These are phyloP conservation scores for Jacaranda copaia DNA, from an alignment of 257 asterid species.

Conservation along the genomic window DNA sequence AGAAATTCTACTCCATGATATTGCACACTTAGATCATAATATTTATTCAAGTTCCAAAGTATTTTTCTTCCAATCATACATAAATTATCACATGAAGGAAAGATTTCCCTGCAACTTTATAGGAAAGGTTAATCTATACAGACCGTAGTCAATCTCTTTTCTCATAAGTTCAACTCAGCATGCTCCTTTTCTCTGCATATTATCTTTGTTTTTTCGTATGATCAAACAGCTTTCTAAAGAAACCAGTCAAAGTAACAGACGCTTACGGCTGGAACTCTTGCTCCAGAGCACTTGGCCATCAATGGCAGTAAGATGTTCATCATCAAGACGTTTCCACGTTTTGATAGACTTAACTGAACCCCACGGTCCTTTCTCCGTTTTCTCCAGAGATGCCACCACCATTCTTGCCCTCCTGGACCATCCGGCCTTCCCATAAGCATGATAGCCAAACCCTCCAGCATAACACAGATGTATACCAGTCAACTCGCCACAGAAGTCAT, in stretches of 20 bases:
- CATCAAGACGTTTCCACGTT: constrained; percentile 92
- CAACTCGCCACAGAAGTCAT: constrained; percentile 89
- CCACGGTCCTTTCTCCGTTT: constrained; percentile 73
- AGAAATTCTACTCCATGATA: too few species aligned
- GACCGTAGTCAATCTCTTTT: neutral
- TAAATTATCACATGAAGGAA: neutral
- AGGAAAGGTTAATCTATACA: neutral
- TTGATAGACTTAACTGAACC: constrained; percentile 77
- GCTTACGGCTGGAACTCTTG: constrained; percentile 57
- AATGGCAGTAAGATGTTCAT: constrained; percentile 64
- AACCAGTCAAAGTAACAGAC: constrained; percentile 9
- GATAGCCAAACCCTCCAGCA: constrained; percentile 97
- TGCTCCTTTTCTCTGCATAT: neutral
- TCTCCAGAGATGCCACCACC: constrained; percentile 81
- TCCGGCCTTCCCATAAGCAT: constrained; percentile 94
- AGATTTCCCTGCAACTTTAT: neutral
- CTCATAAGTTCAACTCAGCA: neutral
- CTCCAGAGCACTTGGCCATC: constrained; percentile 89
- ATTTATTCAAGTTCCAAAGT: too few species aligned
- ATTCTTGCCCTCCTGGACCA: constrained; percentile 97
- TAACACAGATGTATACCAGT: constrained; percentile 79
- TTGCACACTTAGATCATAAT: too few species aligned
- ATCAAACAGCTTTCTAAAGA: constrained; percentile 15
- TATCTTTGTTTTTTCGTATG: neutral
- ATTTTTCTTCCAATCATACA: neutral